phyloP scores from a whole-genome alignment of 169 alveolate genomes.

The Plasmodium vinckei region DNA sequence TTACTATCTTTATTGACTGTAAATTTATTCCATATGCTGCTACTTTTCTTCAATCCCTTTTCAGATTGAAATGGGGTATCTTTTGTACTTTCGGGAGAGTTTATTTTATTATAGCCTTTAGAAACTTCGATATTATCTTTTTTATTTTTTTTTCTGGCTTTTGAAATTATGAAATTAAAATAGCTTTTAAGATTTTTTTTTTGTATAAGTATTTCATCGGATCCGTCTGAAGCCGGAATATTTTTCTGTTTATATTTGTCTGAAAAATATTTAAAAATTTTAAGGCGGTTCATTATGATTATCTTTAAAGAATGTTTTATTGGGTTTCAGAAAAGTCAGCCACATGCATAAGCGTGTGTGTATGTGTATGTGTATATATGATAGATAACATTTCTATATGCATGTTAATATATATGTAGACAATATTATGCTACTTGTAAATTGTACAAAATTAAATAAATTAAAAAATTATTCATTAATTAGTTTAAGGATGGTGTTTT shows the following conservation, averaged over 20 bases:
- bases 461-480: no score
- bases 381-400: neutral
- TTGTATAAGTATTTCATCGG: slow-evolving; percentile 11
- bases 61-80: neutral
- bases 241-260: slow-evolving; percentile 42
- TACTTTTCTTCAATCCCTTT: no score
- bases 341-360: neutral
- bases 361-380: slow-evolving; percentile 4
- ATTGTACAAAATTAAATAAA: no score
- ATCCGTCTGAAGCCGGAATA: slow-evolving; percentile 14
- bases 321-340: neutral
- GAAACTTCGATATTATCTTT: neutral
- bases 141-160: slow-evolving; percentile 10
- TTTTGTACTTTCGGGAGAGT: neutral
- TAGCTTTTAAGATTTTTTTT: slow-evolving; percentile 39
- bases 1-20: neutral
- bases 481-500: no score
- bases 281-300: slow-evolving; percentile 39
- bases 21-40: neutral
- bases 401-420: neutral
- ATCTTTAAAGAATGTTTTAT: neutral
- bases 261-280: slow-evolving; percentile 57
- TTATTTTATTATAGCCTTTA: neutral
- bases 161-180: slow-evolving; percentile 41
- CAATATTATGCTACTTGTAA: neutral